These are phyloP conservation scores for Paraconiothyrium sp. DNA, from an alignment of 2,329 filamentous ascomycete species.

Conservation along the genomic window DNA sequence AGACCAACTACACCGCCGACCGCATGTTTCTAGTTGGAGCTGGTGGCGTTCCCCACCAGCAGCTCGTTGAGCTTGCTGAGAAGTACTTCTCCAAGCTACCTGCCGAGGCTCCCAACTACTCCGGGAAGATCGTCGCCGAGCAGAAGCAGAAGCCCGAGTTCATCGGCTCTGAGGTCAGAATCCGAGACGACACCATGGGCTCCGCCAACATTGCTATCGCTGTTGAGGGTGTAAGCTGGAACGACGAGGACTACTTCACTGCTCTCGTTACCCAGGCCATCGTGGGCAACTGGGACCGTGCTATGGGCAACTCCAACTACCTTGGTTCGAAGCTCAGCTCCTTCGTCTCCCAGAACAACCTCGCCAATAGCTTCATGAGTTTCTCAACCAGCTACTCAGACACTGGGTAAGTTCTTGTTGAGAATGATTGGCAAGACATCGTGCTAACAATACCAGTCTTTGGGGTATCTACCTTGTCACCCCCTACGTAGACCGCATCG, in stretches of 20 bases:
- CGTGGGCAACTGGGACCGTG: constrained; percentile 99
- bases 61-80: constrained; percentile 95
- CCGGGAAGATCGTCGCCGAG: constrained; percentile 74
- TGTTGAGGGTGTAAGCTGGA: constrained; percentile 99
- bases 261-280: constrained; percentile 97
- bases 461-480: constrained; percentile 99
- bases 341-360: constrained; percentile 90
- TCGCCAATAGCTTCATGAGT: constrained; percentile 99
- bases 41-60: constrained; percentile 90
- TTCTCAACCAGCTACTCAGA: constrained; percentile 99
- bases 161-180: constrained; percentile 92
- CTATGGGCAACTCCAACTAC: constrained; percentile 96
- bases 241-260: constrained; percentile 98
- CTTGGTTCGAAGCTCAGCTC: constrained; percentile 98
- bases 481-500: constrained; percentile 85
- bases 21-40: constrained; percentile 98
- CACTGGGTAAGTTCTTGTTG: constrained; percentile 79
- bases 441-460: constrained; percentile 69
- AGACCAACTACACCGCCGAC: constrained; percentile 99
- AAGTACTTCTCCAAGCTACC: constrained; percentile 90
- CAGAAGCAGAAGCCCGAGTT: constrained; percentile 92
- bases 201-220: constrained; percentile 98
- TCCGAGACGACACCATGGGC: constrained; percentile 94
- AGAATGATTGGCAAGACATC: not conserved
- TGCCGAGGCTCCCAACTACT: constrained; percentile 75